Base-by-base conservation (phyloP, 2,329 filamentous ascomycete genomes). In the Colletotrichum coccodes region DNA sequence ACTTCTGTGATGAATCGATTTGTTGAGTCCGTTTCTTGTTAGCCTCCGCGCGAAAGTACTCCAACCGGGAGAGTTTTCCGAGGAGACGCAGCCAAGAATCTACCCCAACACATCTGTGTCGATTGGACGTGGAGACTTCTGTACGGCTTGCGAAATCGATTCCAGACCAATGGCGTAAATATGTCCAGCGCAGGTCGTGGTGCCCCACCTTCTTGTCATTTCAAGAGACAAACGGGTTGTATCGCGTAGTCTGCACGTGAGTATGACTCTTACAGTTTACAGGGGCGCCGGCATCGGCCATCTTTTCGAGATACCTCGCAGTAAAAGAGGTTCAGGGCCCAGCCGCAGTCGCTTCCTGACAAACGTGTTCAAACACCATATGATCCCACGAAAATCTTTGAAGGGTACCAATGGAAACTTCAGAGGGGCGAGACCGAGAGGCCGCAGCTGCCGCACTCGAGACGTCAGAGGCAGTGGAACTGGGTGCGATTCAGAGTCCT, bases 181-280 rank as follows among this genome's bases (percentile, higher is more conserved):
- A 14, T 28, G n/a, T 47, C 21, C 26, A 38, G 26, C 26, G 21
- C 21, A 53, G 56, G 38, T 23, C 36, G 36, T 21, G 32, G 3
- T 18, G 14, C 52, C 53, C 53, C 64, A 64, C 64, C 30, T 53
- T 8, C n/a, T 9, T 12, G 6, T 40, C n/a, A 32, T 32, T 30
- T 38, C n/a, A n/a, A 21, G 38, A 40, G 53, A 68, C 63, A 40
- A 42, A 38, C 32, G 42, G 57, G 49, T 66, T 18, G 38, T 18
- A 66, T 50, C 21, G 50, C 58, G 64, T 53, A 21, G 42, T 44
- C 18, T 38, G 14, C 23, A 26, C 50, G 42, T 12, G 12, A 18
- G 34, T 36, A 66, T 66, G 64, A 66, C 64, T 66, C 64, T 56
- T 66, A 34, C 40, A 28, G 28, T n/a, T n/a, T n/a, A n/a, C n/a